Percentiles rank a stretch among this genome's conserved stretches.
phyloP scores from a whole-genome alignment of 1,284 basidiomycete species.

The Austropuccinia psidii region DNA sequence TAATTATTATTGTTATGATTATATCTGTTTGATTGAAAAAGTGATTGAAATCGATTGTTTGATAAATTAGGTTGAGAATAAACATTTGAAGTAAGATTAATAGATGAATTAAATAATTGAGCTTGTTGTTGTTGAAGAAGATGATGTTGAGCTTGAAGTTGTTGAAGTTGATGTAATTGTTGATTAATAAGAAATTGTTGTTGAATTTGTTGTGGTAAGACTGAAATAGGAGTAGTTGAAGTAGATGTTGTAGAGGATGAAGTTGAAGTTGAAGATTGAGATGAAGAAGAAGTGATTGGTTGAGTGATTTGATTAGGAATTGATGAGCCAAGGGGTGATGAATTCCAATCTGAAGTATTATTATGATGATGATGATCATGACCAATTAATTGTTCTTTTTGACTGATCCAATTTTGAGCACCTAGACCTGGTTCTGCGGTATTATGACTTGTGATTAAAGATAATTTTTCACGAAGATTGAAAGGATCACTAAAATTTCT shows the following conservation, averaged over 20 bases:
- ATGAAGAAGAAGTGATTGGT: constrained; percentile 48
- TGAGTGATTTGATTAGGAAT: too few relatives aligned
- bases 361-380: constrained; percentile 49
- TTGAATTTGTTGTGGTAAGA: constrained; percentile 28
- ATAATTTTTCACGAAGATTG: constrained; percentile 48
- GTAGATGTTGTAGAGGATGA: constrained; percentile 52
- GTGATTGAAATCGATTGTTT: too few relatives aligned
- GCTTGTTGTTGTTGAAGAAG: constrained; percentile 35
- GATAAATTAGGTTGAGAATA: too few relatives aligned
- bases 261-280: constrained; percentile 50
- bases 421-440: constrained; percentile 53
- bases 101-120: constrained; percentile 36
- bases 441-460: constrained; percentile 39
- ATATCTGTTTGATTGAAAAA: too few relatives aligned
- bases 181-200: constrained; percentile 28
- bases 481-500: constrained; percentile 45
- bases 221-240: constrained; percentile 51
- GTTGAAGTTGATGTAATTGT: constrained; percentile 36
- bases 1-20: too few relatives aligned
- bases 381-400: constrained; percentile 57
- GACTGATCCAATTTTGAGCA: constrained; percentile 49
- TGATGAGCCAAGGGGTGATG: not conserved
- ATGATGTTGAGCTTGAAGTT: constrained; percentile 37
- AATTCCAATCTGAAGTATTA: constrained; percentile 14
- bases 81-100: constrained; percentile 41